phyloP scores from a whole-genome alignment of 202 grass and related monocot genomes.

The Carex arenaria region DNA sequence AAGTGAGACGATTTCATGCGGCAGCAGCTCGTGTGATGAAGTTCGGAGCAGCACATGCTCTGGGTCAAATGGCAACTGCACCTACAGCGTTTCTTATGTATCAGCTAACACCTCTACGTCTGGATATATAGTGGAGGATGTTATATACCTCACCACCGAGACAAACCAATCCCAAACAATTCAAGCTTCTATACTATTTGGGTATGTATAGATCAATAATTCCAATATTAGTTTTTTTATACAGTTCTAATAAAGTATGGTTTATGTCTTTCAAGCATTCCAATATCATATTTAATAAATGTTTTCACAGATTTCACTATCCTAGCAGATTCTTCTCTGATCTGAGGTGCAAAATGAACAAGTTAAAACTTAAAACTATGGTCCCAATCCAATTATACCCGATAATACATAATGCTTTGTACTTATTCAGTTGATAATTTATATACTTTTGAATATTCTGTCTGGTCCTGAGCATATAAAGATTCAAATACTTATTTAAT shows the following conservation, averaged over 20 bases:
- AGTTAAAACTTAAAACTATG: background rate
- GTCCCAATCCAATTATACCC: background rate
- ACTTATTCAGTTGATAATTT: background rate
- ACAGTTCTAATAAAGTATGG: background rate
- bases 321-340: background rate
- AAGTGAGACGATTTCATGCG: slow-evolving; percentile 57
- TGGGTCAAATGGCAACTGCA: slow-evolving; percentile 48
- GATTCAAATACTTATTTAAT: background rate
- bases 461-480: background rate
- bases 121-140: slow-evolving; percentile 76
- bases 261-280: background rate
- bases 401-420: background rate
- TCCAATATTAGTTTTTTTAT: background rate
- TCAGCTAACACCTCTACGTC: slow-evolving; percentile 79
- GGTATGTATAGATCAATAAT: slow-evolving; percentile 32
- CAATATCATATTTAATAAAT: background rate
- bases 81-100: slow-evolving; percentile 53
- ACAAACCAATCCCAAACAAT: slow-evolving; percentile 29
- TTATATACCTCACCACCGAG: slow-evolving; percentile 59
- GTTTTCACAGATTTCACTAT: background rate
- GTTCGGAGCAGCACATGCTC: slow-evolving; percentile 32
- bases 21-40: slow-evolving; percentile 49
- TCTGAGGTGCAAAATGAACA: background rate
- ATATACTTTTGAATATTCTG: background rate
- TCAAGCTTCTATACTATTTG: slow-evolving; percentile 61